Percentiles rank a stretch among this genome's conserved stretches.
These are phyloP conservation scores for Populus hybrid DNA, from an alignment of 441 rosid genomes.

Conservation along the genomic window DNA sequence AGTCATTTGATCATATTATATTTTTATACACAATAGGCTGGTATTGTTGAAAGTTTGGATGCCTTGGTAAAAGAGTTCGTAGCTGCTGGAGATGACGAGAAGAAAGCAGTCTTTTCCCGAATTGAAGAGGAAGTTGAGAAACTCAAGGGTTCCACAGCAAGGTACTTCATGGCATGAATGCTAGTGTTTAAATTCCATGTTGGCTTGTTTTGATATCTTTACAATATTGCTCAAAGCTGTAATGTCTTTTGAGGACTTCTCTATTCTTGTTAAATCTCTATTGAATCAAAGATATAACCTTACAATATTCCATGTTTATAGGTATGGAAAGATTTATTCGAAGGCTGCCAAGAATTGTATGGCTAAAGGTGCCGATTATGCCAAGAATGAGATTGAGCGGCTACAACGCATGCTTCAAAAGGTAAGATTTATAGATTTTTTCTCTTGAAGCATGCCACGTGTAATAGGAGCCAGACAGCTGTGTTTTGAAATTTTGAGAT, in stretches of 20 bases:
- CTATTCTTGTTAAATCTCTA: neutral
- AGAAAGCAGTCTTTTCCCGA: constrained; percentile 55
- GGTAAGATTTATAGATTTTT: constrained; percentile 35
- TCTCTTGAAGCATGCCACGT: neutral
- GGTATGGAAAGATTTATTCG: constrained; percentile 73
- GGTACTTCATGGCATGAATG: constrained; percentile 31
- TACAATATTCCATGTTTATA: constrained; percentile 15
- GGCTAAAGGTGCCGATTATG: constrained; percentile 76
- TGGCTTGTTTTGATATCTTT: neutral
- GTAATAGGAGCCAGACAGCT: neutral
- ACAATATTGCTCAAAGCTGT: neutral
- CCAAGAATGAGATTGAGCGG: constrained; percentile 71
- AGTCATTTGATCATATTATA: neutral
- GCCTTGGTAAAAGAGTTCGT: constrained; percentile 77
- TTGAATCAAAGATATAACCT: neutral
- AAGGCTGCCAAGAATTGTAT: constrained; percentile 65
- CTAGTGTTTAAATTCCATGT: neutral
- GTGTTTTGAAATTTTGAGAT: constrained; percentile 5
- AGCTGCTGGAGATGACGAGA: constrained; percentile 68
- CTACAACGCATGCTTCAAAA: constrained; percentile 82
- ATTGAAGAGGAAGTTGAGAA: constrained; percentile 73
- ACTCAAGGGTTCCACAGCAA: constrained; percentile 63
- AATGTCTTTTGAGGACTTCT: neutral
- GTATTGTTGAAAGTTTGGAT: constrained; percentile 71
- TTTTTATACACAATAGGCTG: constrained; percentile 54